Conservation (phyloP, 1,139 yeast species). For the Candida labiduridarum region DNA sequence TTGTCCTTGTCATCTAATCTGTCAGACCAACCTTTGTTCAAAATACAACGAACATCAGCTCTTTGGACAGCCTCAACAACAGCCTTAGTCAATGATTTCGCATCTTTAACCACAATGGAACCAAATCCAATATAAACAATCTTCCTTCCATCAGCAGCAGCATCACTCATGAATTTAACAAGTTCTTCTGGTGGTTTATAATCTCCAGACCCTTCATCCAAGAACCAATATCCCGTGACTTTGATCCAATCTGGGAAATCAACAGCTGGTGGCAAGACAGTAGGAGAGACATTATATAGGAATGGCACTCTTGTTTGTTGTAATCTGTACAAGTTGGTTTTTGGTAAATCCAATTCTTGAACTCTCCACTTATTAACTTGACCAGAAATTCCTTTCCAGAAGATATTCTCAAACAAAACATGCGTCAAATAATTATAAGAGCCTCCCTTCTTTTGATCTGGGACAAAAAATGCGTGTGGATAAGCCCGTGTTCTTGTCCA, state of each 20-base stretch:
- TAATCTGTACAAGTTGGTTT: constrained; percentile 69
- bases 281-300: constrained; percentile 83
- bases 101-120: constrained; percentile 86
- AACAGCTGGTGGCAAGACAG: constrained; percentile 86
- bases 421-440: constrained; percentile 90
- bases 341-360: constrained; percentile 60
- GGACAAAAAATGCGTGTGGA: constrained; percentile 95
- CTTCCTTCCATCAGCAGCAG: constrained; percentile 62
- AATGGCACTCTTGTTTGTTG: constrained; percentile 86
- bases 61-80: constrained; percentile 75
- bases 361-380: constrained; percentile 90
- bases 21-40: constrained; percentile 96
- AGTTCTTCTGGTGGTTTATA: constrained; percentile 69
- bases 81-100: constrained; percentile 74
- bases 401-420: constrained; percentile 86
- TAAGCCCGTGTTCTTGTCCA: constrained; percentile 96
- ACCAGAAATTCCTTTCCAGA: constrained; percentile 92
- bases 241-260: constrained; percentile 94
- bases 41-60: constrained; percentile 81
- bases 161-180: constrained; percentile 60
- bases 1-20: constrained; percentile 42
- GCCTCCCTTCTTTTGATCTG: constrained; percentile 91
- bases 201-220: constrained; percentile 68
- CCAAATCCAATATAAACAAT: constrained; percentile 94
- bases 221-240: constrained; percentile 95